Evolutionary conservation across 495 filamentous ascomycete genomes (phyloP).

Genomic region (Lindgomyces ingoldianus): DNA sequence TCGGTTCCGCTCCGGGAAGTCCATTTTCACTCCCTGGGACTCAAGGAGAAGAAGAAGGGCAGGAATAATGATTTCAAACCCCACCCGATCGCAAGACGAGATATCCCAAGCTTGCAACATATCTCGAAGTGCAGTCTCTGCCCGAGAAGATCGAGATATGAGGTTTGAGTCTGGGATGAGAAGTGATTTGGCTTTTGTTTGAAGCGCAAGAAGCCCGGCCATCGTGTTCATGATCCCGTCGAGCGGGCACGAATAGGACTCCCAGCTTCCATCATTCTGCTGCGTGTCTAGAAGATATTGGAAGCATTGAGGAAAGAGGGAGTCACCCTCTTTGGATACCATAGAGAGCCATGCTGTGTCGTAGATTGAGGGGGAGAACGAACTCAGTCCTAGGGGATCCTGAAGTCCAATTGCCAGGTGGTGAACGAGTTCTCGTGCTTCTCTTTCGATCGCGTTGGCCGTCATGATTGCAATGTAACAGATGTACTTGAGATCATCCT

Average conservation of each 20-base stretch:
- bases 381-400: neutral
- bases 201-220: constrained; percentile 43
- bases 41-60: constrained; percentile 35
- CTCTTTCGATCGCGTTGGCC: neutral
- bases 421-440: neutral
- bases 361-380: constrained; percentile 39
- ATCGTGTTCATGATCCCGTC: constrained; percentile 48
- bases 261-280: constrained; percentile 41
- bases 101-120: constrained; percentile 42
- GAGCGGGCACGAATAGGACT: constrained; percentile 32
- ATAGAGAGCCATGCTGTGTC: constrained; percentile 55
- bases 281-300: constrained; percentile 39
- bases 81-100: constrained; percentile 38
- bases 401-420: neutral
- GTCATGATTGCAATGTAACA: neutral
- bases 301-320: constrained; percentile 48
- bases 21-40: constrained; percentile 28
- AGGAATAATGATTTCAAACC: constrained; percentile 48
- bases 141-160: neutral
- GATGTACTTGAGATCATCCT: neutral
- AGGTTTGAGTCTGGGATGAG: neutral
- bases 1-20: constrained; percentile 28
- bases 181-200: neutral
- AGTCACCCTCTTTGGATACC: constrained; percentile 41
- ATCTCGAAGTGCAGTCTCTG: constrained; percentile 24